Base-by-base conservation (phyloP, 2,329 filamentous ascomycete species). In the Phyllachora maydis region DNA sequence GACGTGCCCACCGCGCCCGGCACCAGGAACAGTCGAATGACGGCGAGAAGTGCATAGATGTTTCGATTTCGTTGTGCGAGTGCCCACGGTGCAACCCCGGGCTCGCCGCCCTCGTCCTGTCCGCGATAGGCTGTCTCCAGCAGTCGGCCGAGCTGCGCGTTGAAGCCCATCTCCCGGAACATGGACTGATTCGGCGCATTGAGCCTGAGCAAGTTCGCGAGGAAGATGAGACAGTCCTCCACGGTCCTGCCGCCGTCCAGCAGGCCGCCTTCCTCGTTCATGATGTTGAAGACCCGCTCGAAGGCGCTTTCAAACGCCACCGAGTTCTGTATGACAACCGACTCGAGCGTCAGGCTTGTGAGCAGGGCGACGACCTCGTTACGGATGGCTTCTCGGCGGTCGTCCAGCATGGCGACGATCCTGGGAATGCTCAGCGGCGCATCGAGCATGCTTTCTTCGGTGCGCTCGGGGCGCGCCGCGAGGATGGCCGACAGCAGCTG, bases 281-380 rank as follows among this genome's bases (percentile, higher is more conserved):
- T 77, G 25, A 95, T 71, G 21, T 59, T 59, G 42, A 95, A 93
- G 14, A 90, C 55, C 20, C 74, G 70, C 30, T 88, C 81, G 37
- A 93, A 95, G 0, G 83, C 79, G 55, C 81, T 85, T 39, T 93
- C 82, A 35, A 93, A 95, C 1, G 82, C 88, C 13, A 95, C 83
- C 2, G 95, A 61, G 45, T 95, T 95, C 42, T 95, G 83, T 24
- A 98, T 65, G 37, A 95, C 83, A 19, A 72, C 54, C 6, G 85
- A 92, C 0, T 71, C 72, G 15, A 81, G 78, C 0, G 88, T 93
- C 15, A 98, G 59, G 27, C 82, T 77, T 16, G 78, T 91, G 23
- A 98, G 63, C 9, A 98, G 60, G n/a, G 74, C 60, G 14, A 98
- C 61, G 4, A 71, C 81, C 49, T 90, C 79, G 48, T 90, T 90